A percentile compares a stretch with the other conserved stretches of the same genome.
These are phyloP conservation scores for Hypoxylon perforatum DNA, from an alignment of 495 filamentous ascomycete genomes.

Conservation along the genomic window DNA sequence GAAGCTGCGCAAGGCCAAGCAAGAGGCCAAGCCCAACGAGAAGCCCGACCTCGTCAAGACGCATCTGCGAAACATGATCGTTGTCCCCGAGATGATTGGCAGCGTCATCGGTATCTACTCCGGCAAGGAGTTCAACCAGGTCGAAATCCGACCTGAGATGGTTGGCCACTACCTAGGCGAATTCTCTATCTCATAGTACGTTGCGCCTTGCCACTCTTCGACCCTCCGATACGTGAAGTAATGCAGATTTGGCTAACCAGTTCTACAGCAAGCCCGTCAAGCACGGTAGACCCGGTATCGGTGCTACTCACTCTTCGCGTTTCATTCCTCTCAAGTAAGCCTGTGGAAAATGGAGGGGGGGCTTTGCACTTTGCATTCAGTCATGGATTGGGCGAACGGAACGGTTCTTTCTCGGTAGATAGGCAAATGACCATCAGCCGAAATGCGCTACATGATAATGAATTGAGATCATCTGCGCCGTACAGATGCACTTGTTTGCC, in stretches of 20 bases:
- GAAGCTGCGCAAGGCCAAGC: slow-evolving; percentile 99
- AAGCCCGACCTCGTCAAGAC: slow-evolving; percentile 97
- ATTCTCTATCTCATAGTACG: slow-evolving; percentile 99
- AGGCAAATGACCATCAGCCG: slow-evolving; percentile 42
- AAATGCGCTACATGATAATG: slow-evolving; percentile 41
- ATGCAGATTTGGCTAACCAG: slow-evolving; percentile 52
- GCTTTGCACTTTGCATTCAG: slow-evolving; percentile 44
- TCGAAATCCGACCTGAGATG: slow-evolving; percentile 99
- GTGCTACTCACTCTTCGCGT: slow-evolving; percentile 99
- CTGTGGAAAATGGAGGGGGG: slow-evolving; percentile 37
- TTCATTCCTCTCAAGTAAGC: slow-evolving; percentile 37
- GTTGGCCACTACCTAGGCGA: slow-evolving; percentile 99
- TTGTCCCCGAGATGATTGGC: slow-evolving; percentile 99
- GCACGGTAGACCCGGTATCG: slow-evolving; percentile 99
- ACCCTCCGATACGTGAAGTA: background rate
- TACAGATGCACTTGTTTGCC: background rate
- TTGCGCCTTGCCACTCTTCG: slow-evolving; percentile 39
- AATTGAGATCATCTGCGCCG: slow-evolving; percentile 39
- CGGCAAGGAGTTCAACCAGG: slow-evolving; percentile 99
- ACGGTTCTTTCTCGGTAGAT: slow-evolving; percentile 44
- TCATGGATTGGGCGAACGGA: slow-evolving; percentile 46
- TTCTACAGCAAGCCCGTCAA: slow-evolving; percentile 93
- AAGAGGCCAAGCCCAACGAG: slow-evolving; percentile 99
- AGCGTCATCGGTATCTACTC: slow-evolving; percentile 98
- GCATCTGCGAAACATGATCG: slow-evolving; percentile 98